Conservation (phyloP, 2,329 filamentous ascomycete genomes). For the Penicillium sp. region DNA sequence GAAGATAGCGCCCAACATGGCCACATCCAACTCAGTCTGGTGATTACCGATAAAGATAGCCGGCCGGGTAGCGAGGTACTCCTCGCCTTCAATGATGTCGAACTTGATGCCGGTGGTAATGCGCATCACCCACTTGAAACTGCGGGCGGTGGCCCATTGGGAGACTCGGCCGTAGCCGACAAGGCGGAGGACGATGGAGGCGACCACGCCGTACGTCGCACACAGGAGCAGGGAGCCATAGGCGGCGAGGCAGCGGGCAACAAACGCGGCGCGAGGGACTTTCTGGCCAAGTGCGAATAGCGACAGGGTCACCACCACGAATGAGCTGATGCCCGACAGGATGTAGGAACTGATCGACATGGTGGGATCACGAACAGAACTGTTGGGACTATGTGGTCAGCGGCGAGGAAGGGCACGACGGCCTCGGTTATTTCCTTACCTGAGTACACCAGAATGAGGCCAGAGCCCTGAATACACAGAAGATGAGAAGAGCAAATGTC, state of each 20-base stretch:
- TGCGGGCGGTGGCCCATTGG: conserved; percentile 77
- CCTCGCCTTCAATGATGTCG: conserved; percentile 60
- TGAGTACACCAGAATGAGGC: conserved; percentile 2
- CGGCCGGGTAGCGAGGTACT: conserved; percentile 64
- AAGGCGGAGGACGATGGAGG: conserved; percentile 65
- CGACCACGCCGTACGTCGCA: conserved; percentile 69
- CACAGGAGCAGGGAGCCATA: conserved; percentile 44
- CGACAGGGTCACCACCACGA: conserved; percentile 55
- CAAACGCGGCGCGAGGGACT: conserved; percentile 42
- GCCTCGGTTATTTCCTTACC: background rate
- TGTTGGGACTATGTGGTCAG: conserved; percentile 20
- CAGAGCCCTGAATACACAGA: conserved; percentile 2
- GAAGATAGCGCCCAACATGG: conserved; percentile 85
- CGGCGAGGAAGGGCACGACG: background rate
- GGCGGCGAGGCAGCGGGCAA: conserved; percentile 44
- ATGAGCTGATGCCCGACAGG: conserved; percentile 58
- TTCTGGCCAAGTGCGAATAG: conserved; percentile 43
- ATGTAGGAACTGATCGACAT: conserved; percentile 61
- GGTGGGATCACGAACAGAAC: conserved; percentile 20
- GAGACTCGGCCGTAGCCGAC: conserved; percentile 68
- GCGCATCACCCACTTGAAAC: conserved; percentile 75
- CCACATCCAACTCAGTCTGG: conserved; percentile 90
- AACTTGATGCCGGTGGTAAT: conserved; percentile 73
- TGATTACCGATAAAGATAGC: conserved; percentile 93
- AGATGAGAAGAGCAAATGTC: conserved; percentile 15